These are phyloP conservation scores for Hirschioporus abietinus DNA, from an alignment of 768 basidiomycete species.

Conservation along the genomic window DNA sequence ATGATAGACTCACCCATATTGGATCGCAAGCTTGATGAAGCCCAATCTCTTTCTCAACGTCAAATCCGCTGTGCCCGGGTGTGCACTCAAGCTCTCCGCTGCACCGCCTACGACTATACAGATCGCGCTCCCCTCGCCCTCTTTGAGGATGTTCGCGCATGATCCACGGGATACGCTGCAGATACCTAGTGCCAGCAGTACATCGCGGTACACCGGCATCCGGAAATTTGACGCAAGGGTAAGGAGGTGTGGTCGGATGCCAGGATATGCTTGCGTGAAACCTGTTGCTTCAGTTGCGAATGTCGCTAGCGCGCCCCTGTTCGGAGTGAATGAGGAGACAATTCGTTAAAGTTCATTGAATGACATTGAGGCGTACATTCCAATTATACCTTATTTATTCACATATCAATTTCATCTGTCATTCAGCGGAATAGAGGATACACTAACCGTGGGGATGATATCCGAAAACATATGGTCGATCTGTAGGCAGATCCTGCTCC, in stretches of 20 bases:
- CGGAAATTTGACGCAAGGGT: constrained; percentile 88
- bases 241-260: constrained; percentile 87
- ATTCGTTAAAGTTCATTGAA: background rate
- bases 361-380: constrained; percentile 62
- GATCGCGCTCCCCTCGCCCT: constrained; percentile 51
- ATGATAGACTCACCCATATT: constrained; percentile 60
- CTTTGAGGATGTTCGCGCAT: constrained; percentile 78
- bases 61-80: constrained; percentile 93
- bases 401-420: constrained; percentile 9
- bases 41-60: constrained; percentile 79
- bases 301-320: constrained; percentile 90
- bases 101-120: constrained; percentile 97
- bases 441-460: constrained; percentile 92
- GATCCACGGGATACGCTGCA: constrained; percentile 89
- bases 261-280: constrained; percentile 86
- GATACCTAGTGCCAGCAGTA: constrained; percentile 81
- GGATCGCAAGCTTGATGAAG: constrained; percentile 93
- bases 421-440: background rate
- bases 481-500: constrained; percentile 89
- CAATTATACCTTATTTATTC: constrained; percentile 74
- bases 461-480: constrained; percentile 93
- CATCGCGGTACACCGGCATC: constrained; percentile 90
- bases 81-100: constrained; percentile 88
- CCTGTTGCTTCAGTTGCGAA: constrained; percentile 95
- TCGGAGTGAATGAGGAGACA: constrained; percentile 3